Evolutionary conservation across 2,329 filamentous ascomycete species (phyloP).

Genomic region (Cercospora sp.): DNA sequence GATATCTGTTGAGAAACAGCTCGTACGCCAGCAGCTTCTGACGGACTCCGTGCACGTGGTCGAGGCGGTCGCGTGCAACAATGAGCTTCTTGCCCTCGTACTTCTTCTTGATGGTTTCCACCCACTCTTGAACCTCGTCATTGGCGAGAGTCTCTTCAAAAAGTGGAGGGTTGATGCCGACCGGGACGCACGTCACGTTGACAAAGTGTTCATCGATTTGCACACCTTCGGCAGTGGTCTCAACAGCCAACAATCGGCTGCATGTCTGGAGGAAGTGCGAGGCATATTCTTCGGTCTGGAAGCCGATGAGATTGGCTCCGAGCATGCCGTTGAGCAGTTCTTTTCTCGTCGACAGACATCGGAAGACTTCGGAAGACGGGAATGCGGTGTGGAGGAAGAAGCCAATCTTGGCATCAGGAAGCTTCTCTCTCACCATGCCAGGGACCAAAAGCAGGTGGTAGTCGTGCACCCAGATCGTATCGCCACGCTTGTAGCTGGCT

Average conservation of each 20-base stretch:
- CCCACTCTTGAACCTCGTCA: slow-evolving; percentile 73
- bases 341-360: slow-evolving; percentile 82
- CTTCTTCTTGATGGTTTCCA: slow-evolving; percentile 75
- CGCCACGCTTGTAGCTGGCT: slow-evolving; percentile 88
- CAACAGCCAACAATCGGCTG: slow-evolving; percentile 84
- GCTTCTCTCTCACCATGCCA: slow-evolving; percentile 81
- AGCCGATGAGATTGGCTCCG: slow-evolving; percentile 87
- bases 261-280: slow-evolving; percentile 95
- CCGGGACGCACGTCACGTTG: slow-evolving; percentile 80
- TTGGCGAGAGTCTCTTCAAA: slow-evolving; percentile 61
- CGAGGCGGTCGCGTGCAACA: slow-evolving; percentile 90
- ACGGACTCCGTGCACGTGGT: slow-evolving; percentile 85
- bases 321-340: slow-evolving; percentile 89
- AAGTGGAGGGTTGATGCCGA: slow-evolving; percentile 84
- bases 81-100: slow-evolving; percentile 89
- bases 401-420: slow-evolving; percentile 91
- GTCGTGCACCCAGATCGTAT: slow-evolving; percentile 93
- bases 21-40: slow-evolving; percentile 93
- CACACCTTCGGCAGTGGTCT: slow-evolving; percentile 83
- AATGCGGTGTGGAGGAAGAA: slow-evolving; percentile 96
- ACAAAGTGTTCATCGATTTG: slow-evolving; percentile 92
- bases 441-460: slow-evolving; percentile 91
- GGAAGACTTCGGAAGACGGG: slow-evolving; percentile 93
- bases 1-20: slow-evolving; percentile 90
- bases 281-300: slow-evolving; percentile 90